phyloP scores from a whole-genome alignment of 2,329 filamentous ascomycete genomes.

The Aspergillus ibericus region DNA sequence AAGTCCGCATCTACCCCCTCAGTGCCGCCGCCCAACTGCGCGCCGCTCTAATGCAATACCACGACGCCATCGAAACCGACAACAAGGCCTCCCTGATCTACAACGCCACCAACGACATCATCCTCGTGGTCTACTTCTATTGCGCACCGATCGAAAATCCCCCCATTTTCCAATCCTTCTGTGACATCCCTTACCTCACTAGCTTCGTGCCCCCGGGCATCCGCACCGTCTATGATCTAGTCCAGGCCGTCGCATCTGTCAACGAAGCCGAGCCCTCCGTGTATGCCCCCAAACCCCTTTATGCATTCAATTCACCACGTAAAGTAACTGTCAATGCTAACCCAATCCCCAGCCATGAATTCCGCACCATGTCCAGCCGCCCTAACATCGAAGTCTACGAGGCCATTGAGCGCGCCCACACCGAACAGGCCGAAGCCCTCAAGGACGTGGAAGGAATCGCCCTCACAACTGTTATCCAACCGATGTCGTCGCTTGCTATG shows the following conservation, averaged over 20 bases:
- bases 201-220: constrained; percentile 6
- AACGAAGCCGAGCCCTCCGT: neutral
- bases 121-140: constrained; percentile 11
- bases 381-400: constrained; percentile 11
- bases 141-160: constrained; percentile 9
- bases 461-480: constrained; percentile 14
- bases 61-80: constrained; percentile 12
- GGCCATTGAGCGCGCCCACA: constrained; percentile 8
- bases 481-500: constrained; percentile 10
- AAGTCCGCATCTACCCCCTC: constrained; percentile 9
- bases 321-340: neutral
- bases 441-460: constrained; percentile 6
- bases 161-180: constrained; percentile 7
- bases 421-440: constrained; percentile 4
- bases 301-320: neutral
- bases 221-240: constrained; percentile 11
- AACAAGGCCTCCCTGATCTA: constrained; percentile 13
- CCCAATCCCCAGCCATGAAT: constrained; percentile 12
- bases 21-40: constrained; percentile 4
- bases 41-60: constrained; percentile 14
- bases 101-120: constrained; percentile 8
- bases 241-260: constrained; percentile 5
- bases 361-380: constrained; percentile 16
- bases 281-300: neutral
- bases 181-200: constrained; percentile 4